phyloP scores from a whole-genome alignment of 306 rosid species.

The Geum urbanum region DNA sequence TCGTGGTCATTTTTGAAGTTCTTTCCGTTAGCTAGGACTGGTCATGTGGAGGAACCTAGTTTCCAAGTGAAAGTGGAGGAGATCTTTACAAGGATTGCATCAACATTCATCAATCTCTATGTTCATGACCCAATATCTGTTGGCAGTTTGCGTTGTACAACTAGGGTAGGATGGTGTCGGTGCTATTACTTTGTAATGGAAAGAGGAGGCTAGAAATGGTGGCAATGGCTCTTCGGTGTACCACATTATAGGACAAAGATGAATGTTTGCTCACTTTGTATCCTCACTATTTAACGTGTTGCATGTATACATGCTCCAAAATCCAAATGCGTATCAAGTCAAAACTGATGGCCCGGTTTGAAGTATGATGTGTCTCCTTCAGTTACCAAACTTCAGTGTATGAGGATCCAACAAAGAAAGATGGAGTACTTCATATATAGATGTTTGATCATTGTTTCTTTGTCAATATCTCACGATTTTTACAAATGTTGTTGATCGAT shows the following conservation, averaged over 20 bases:
- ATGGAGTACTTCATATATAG: background rate
- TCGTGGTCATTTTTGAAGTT: background rate
- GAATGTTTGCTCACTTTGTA: background rate
- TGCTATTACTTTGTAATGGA: background rate
- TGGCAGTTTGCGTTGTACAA: background rate
- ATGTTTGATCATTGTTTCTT: no score
- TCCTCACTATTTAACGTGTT: background rate
- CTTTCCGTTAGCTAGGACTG: no score
- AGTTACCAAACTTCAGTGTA: background rate
- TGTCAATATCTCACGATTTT: no score
- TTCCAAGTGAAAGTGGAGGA: no score
- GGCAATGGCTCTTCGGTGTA: background rate
- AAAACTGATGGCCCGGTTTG: no score
- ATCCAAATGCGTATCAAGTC: background rate
- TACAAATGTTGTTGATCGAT: no score
- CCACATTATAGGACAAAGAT: background rate
- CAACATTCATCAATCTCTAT: no score
- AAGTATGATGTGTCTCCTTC: background rate
- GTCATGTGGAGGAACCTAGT: no score
- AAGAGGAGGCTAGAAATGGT: background rate
- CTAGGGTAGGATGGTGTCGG: background rate
- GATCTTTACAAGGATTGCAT: no score
- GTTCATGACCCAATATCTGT: no score
- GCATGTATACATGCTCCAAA: background rate
- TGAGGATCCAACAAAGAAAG: background rate